Percentiles rank a stretch among this genome's conserved stretches.
phyloP scores from a whole-genome alignment of 345 rosid genomes.

The Eutrema yunnanense region DNA sequence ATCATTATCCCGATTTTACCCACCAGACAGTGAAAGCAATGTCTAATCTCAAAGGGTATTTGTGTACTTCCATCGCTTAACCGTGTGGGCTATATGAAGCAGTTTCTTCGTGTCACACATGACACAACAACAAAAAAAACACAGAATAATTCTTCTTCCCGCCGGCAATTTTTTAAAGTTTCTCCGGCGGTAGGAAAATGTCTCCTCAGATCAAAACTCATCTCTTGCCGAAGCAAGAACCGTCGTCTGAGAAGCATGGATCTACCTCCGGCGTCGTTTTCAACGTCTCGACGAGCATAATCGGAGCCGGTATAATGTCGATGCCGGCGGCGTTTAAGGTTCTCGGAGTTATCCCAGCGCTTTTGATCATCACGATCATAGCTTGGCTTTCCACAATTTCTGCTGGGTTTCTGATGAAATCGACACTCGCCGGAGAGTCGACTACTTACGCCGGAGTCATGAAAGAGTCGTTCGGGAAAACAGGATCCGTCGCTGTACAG shows the following conservation, averaged over 20 bases:
- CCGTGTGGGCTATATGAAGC: slow-evolving; percentile 21
- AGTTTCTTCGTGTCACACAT: neutral
- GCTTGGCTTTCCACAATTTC: slow-evolving; percentile 71
- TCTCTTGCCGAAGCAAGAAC: slow-evolving; percentile 43
- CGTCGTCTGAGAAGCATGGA: slow-evolving; percentile 23
- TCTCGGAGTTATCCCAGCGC: slow-evolving; percentile 73
- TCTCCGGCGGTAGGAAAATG: slow-evolving; percentile 34
- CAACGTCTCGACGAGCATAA: slow-evolving; percentile 72
- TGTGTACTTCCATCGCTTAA: neutral
- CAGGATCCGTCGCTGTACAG: slow-evolving; percentile 63
- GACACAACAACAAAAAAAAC: neutral
- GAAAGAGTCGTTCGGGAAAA: slow-evolving; percentile 72
- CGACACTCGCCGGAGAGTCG: slow-evolving; percentile 53
- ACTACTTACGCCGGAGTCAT: slow-evolving; percentile 72
- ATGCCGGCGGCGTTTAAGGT: slow-evolving; percentile 86
- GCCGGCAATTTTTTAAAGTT: slow-evolving; percentile 14
- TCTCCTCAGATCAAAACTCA: slow-evolving; percentile 40
- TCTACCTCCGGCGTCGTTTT: slow-evolving; percentile 72
- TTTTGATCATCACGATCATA: slow-evolving; percentile 46
- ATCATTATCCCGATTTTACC: neutral
- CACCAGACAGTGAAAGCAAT: neutral
- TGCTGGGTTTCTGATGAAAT: slow-evolving; percentile 61
- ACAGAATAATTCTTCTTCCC: neutral
- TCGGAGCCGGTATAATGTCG: slow-evolving; percentile 96
- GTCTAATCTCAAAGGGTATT: neutral